Evolutionary conservation across 164 flowering plant genomes (phyloP), one percentile per base, ranked within the genome.

Genomic region (Cinnamomum micranthum): DNA sequence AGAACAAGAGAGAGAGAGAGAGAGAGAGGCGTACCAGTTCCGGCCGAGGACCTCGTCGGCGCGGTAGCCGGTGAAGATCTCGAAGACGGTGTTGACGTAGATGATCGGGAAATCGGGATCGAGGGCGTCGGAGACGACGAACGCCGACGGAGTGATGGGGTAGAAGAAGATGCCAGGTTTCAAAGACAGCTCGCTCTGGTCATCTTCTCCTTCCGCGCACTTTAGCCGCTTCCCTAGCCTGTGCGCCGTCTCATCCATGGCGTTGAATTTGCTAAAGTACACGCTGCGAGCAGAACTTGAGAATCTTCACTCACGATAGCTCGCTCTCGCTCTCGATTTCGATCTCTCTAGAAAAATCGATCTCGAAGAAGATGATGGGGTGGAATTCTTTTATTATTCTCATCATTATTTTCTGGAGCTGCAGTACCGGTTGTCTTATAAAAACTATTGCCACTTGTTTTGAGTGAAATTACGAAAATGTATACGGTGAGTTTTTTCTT

Each of bases 21-120:
- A 10, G 25, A 24, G 28, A 20, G 9, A 19, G 23, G 23, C 47
- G 20, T 76, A 93, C 98, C 98, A 93, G 83, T 93, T 93, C 14
- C 93, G 84, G 68, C 98, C 97, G 52, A 93, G 88, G 79, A 89
- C 92, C 76, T 93, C 97, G 50, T 92, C 88, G 23, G 98, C 97
- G 12, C 92, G 88, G 69, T 88, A 93, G 13, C 97, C 98, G 1
- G 98, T 93, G 81, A 79, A 82, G 73, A 78, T 74, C 81, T 93
- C 92, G 77, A 92, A 93, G 64, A 89, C 86, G 25, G 88, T 86
- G 71, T 93, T 93, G 78, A 93, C 95, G 52, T 93, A 93, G 63
- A 93, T 92, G 80, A 93, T 77, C 6, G 98, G 98, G 73, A 75
- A 88, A 80, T 93, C 98, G 2, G 88, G 84, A 33, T 93, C 98